Conservation (phyloP, 768 basidiomycete species). For the Boletus speciosus region DNA sequence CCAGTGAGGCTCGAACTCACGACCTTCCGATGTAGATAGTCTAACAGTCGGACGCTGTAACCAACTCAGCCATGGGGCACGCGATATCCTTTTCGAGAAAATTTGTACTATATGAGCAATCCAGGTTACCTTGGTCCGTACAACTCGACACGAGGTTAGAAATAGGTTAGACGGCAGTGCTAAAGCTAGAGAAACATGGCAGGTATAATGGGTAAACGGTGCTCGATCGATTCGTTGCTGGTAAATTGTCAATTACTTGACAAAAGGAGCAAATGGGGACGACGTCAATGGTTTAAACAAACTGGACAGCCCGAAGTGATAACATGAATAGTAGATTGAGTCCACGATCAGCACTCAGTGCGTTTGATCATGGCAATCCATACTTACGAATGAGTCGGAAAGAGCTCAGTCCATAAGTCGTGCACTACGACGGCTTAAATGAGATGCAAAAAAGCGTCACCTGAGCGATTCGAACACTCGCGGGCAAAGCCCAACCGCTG, state of each 20-base stretch:
- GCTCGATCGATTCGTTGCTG: background rate
- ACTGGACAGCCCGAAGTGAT: background rate
- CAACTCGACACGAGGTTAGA: too few species aligned
- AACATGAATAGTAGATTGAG: background rate
- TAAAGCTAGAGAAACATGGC: background rate
- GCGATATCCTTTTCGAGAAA: background rate
- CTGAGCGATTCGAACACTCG: constrained; percentile 63
- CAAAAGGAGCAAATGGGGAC: background rate
- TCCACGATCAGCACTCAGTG: background rate
- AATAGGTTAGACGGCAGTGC: background rate
- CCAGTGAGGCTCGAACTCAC: constrained; percentile 68
- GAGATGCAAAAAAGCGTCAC: constrained; percentile 43
- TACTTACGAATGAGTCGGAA: background rate
- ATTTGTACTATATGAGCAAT: background rate
- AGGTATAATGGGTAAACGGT: background rate
- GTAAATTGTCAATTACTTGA: background rate
- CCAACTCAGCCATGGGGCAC: constrained; percentile 79
- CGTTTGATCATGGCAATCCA: background rate
- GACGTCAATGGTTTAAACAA: background rate
- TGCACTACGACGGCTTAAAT: too few species aligned
- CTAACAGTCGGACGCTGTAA: constrained; percentile 77
- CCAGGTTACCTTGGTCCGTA: too few species aligned
- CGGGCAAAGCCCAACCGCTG: constrained; percentile 61
- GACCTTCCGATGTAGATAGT: constrained; percentile 51
- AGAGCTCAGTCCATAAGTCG: too few species aligned